These are phyloP conservation scores for Mycena belliarum DNA, from an alignment of 768 basidiomycete genomes.

Conservation along the genomic window DNA sequence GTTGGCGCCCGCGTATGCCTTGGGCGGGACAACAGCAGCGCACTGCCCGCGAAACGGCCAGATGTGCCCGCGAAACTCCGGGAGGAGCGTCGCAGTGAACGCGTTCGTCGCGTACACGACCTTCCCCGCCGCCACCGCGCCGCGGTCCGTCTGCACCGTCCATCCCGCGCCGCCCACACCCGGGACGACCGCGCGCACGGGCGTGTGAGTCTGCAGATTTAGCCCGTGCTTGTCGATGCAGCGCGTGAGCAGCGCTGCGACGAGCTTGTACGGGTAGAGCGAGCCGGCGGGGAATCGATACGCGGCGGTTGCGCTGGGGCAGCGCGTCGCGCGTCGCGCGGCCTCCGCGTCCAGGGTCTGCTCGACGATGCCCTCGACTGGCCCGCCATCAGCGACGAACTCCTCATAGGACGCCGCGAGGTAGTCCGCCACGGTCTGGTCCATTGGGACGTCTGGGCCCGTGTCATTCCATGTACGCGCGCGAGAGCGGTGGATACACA, in stretches of 20 bases:
- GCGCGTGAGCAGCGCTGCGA: background rate
- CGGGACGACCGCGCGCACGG: too few species aligned
- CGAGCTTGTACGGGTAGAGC: too few species aligned
- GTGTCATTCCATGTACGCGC: conserved; percentile 4
- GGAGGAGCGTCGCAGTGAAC: conserved; percentile 43
- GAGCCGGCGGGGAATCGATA: background rate
- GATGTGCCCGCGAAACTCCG: conserved; percentile 25
- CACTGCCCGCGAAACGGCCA: conserved; percentile 27
- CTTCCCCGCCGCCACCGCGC: too few species aligned
- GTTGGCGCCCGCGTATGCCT: conserved; percentile 21
- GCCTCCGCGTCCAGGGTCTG: conserved; percentile 13
- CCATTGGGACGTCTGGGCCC: conserved; percentile 19
- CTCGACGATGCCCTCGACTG: conserved; percentile 26
- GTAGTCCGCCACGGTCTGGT: conserved; percentile 23
- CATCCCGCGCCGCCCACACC: too few species aligned
- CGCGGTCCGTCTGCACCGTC: conserved; percentile 22
- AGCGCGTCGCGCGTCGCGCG: too few species aligned
- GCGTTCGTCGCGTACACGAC: conserved; percentile 43
- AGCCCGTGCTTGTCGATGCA: too few species aligned
- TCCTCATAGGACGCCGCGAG: conserved; percentile 23
- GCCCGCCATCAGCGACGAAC: conserved; percentile 31
- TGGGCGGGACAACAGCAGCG: conserved; percentile 25
- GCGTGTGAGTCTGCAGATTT: background rate
- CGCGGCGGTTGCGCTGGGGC: too few species aligned
- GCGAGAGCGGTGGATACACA: background rate